These are phyloP conservation scores for Chimonanthus salicifolius DNA, from an alignment of 164 flowering plant species.

Conservation along the genomic window DNA sequence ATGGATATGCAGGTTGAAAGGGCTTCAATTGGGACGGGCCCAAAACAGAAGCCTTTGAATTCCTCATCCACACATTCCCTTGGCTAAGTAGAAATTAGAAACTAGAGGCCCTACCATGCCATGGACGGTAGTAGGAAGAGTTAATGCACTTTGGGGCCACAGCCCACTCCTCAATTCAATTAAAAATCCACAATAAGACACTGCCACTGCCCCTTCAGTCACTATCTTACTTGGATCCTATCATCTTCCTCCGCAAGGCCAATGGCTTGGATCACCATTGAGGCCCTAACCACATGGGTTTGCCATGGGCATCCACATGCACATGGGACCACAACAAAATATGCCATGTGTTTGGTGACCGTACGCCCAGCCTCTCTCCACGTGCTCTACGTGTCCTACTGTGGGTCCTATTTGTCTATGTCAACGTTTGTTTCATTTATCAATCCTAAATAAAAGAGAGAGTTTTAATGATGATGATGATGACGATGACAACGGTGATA, in stretches of 20 bases:
- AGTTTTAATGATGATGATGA: no score
- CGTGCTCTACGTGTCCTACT: no score
- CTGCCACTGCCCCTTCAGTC: neutral
- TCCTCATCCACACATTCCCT: constrained; percentile 1
- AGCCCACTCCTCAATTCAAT: neutral
- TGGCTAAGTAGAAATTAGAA: neutral
- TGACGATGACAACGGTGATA: no score
- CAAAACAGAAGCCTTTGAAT: neutral
- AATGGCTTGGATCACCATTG: neutral
- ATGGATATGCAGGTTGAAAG: no score
- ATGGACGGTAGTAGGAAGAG: neutral
- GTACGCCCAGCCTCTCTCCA: neutral
- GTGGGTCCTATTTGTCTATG: neutral
- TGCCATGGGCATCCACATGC: neutral
- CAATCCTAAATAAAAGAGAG: no score
- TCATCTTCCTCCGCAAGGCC: neutral
- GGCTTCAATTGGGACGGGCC: neutral
- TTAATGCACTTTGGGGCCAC: neutral
- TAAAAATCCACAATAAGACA: neutral
- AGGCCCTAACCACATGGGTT: constrained; percentile 3
- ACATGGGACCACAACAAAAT: neutral
- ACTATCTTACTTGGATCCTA: constrained; percentile 1
- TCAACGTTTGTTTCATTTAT: neutral
- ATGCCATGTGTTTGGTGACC: neutral
- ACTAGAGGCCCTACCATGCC: neutral